These are phyloP conservation scores for Malassezia furfur DNA, from an alignment of 1,284 basidiomycete species.

Conservation along the genomic window DNA sequence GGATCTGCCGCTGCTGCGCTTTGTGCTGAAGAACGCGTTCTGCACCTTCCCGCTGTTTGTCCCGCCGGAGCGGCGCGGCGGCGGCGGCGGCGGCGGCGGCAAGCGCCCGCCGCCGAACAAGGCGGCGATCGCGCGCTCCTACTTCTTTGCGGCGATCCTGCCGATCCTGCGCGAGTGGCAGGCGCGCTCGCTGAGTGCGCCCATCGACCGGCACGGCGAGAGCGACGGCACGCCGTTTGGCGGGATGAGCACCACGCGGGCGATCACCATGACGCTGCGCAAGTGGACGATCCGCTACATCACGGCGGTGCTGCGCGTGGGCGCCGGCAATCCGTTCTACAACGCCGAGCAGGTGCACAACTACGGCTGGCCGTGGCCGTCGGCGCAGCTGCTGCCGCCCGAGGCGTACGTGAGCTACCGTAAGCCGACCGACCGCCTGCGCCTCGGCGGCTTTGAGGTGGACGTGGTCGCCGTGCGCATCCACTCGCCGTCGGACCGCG, in stretches of 20 bases:
- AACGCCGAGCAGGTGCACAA: slow-evolving; percentile 23
- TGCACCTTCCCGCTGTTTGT: slow-evolving; percentile 42
- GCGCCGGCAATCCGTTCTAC: slow-evolving; percentile 29
- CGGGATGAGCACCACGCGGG: slow-evolving; percentile 23
- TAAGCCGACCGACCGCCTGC: slow-evolving; percentile 30
- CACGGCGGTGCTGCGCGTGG: slow-evolving; percentile 32
- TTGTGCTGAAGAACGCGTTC: slow-evolving; percentile 39
- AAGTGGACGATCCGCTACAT: slow-evolving; percentile 34
- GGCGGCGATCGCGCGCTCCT: slow-evolving; percentile 29
- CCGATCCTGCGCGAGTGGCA: slow-evolving; percentile 36
- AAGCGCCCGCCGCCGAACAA: slow-evolving; percentile 26
- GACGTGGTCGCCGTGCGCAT: slow-evolving; percentile 34
- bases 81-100: slow-evolving; percentile 12
- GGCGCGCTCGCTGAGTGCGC: slow-evolving; percentile 33
- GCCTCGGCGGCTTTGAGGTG: slow-evolving; percentile 41
- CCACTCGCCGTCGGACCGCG: slow-evolving; percentile 22
- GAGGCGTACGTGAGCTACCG: slow-evolving; percentile 40
- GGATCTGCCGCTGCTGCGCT: slow-evolving; percentile 36
- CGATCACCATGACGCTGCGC: slow-evolving; percentile 21
- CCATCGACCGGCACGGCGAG: slow-evolving; percentile 40
- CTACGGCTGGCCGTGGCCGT: slow-evolving; percentile 30
- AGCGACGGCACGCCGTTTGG: slow-evolving; percentile 37
- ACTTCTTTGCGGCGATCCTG: slow-evolving; percentile 29
- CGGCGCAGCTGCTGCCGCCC: slow-evolving; percentile 34
- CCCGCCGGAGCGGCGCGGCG: slow-evolving; percentile 26